These are phyloP conservation scores for Phytophthora uliginosa DNA, from an alignment of 352 stramenopile species.

Conservation along the genomic window DNA sequence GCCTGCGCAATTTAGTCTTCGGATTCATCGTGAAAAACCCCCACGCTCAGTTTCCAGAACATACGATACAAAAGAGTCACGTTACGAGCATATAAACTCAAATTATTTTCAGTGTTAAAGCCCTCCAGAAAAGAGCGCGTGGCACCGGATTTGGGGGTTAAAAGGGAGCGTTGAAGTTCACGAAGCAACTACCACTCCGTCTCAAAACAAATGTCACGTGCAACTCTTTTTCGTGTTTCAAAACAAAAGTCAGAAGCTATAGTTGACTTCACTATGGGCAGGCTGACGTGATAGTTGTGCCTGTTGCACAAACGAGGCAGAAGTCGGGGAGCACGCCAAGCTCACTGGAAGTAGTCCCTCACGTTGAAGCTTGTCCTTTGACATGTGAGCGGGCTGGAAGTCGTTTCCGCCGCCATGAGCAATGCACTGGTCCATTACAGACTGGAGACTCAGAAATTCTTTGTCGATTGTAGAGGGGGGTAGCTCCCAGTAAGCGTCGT, in stretches of 20 bases:
- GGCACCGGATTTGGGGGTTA: slow-evolving; percentile 3
- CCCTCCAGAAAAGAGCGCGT: slow-evolving; percentile 7
- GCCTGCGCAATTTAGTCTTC: neutral
- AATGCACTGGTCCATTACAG: neutral
- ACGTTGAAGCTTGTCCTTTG: neutral
- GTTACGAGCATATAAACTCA: slow-evolving; percentile 1
- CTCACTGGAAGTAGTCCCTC: neutral
- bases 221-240: too few relatives aligned
- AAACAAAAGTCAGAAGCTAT: too few relatives aligned
- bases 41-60: neutral
- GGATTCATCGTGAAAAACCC: neutral
- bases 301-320: too few relatives aligned
- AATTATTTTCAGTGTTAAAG: slow-evolving; percentile 10
- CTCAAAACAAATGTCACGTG: too few relatives aligned
- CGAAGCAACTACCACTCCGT: neutral
- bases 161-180: slow-evolving; percentile 9
- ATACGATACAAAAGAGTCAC: neutral
- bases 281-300: too few relatives aligned
- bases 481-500: neutral
- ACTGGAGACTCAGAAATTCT: neutral
- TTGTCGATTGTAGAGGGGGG: neutral
- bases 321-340: too few relatives aligned
- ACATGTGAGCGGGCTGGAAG: neutral
- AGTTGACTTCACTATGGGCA: too few relatives aligned
- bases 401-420: neutral